phyloP scores from a whole-genome alignment of 495 filamentous ascomycete genomes.

The Neurospora sp. region DNA sequence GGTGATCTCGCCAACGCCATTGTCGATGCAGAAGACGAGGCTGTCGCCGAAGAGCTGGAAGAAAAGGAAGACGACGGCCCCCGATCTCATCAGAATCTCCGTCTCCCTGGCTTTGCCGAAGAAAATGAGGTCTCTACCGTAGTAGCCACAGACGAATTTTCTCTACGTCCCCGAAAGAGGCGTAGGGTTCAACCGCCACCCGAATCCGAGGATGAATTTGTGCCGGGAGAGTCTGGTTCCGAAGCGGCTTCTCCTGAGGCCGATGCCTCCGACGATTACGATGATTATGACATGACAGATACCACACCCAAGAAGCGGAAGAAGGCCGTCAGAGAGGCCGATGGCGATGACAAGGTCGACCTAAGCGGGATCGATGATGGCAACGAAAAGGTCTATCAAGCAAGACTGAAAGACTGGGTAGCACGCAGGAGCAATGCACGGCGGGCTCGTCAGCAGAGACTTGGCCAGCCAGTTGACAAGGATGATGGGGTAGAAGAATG shows the following conservation, averaged over 20 bases:
- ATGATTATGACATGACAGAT: slow-evolving; percentile 30
- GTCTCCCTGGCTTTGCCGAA: slow-evolving; percentile 66
- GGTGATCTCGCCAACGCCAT: slow-evolving; percentile 62
- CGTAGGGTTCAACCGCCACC: slow-evolving; percentile 20
- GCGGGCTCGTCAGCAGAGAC: slow-evolving; percentile 29
- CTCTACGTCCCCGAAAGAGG: slow-evolving; percentile 40
- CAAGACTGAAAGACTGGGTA: slow-evolving; percentile 66
- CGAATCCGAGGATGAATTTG: slow-evolving; percentile 37
- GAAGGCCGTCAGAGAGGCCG: slow-evolving; percentile 24
- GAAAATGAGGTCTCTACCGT: slow-evolving; percentile 19
- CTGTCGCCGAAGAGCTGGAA: slow-evolving; percentile 38
- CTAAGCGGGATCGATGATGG: slow-evolving; percentile 80
- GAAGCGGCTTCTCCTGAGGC: slow-evolving; percentile 22
- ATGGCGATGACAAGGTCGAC: slow-evolving; percentile 48
- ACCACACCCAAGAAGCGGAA: slow-evolving; percentile 29
- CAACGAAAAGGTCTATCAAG: slow-evolving; percentile 74
- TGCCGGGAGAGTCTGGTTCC: slow-evolving; percentile 18
- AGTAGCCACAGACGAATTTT: slow-evolving; percentile 38
- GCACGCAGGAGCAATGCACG: slow-evolving; percentile 58
- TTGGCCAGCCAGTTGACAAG: slow-evolving; percentile 20
- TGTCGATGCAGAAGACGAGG: slow-evolving; percentile 62
- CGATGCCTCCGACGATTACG: slow-evolving; percentile 19
- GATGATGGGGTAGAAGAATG: slow-evolving; percentile 58
- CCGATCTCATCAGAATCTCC: slow-evolving; percentile 71
- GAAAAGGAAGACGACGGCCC: slow-evolving; percentile 48